Conservation (phyloP, 2,329 filamentous ascomycete genomes). For the Pseudogymnoascus pannorum region DNA sequence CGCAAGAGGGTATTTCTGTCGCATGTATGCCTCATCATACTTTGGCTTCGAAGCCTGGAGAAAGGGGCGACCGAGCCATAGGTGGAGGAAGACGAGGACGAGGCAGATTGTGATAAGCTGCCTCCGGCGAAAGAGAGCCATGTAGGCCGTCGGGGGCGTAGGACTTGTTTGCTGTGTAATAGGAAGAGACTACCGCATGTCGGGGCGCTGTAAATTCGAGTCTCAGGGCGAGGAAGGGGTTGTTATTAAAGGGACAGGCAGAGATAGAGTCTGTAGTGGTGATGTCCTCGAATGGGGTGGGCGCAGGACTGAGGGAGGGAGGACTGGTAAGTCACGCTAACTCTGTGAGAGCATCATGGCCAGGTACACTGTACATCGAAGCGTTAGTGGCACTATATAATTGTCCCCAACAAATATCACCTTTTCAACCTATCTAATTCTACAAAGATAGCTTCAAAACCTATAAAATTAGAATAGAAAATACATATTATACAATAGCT, state of each 20-base stretch:
- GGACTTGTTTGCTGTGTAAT: not conserved
- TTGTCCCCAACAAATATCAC: not conserved
- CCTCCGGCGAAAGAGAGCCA: not conserved
- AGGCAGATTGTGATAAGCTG: constrained; percentile 1
- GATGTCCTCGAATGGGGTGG: not conserved
- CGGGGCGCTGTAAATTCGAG: not conserved
- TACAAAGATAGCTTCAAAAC: not conserved
- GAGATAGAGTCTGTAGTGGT: not conserved
- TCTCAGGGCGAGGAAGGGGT: not conserved
- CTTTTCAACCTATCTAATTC: not conserved
- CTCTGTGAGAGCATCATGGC: not conserved
- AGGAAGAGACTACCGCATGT: not conserved
- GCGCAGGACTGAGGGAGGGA: not conserved
- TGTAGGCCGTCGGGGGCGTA: not conserved
- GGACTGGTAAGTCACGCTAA: not conserved
- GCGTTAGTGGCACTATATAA: not conserved
- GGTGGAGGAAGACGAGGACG: not conserved
- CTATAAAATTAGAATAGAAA: not conserved
- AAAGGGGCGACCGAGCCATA: constrained; percentile 5
- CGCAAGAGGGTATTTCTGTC: not conserved
- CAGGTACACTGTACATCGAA: not conserved
- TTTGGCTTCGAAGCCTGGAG: not conserved
- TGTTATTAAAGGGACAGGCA: not conserved
- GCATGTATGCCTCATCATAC: not conserved
- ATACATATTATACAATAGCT: not conserved